Evolutionary conservation across 257 asterid genomes (phyloP).

Genomic region (Gardenia jasminoides): DNA sequence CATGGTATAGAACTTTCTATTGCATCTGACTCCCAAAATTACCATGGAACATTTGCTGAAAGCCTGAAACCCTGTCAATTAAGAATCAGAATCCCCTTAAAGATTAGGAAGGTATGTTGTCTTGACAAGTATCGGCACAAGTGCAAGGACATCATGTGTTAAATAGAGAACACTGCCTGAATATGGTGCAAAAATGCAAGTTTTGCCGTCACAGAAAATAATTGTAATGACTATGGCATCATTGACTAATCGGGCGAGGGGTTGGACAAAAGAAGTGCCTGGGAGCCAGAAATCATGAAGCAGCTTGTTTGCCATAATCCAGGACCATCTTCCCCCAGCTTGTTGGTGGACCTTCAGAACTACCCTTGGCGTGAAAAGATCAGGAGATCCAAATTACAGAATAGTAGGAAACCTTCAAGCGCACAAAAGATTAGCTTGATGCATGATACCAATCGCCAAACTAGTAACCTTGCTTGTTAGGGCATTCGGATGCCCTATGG

Average conservation of each 20-base stretch:
- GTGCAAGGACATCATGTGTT: slow-evolving; percentile 2
- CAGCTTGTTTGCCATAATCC: background rate
- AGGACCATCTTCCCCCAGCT: background rate
- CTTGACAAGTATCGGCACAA: background rate
- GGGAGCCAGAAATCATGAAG: background rate
- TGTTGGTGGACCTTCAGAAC: slow-evolving; percentile 9
- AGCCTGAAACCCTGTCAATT: background rate
- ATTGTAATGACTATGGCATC: background rate
- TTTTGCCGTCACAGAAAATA: background rate
- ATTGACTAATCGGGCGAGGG: background rate
- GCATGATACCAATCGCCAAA: slow-evolving; percentile 10
- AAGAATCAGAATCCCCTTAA: background rate
- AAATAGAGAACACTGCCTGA: background rate
- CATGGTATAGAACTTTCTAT: background rate
- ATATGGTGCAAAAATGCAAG: slow-evolving; percentile 5
- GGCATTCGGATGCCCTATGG: slow-evolving; percentile 95
- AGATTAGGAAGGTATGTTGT: background rate
- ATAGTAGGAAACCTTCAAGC: slow-evolving; percentile 12
- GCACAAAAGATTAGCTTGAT: slow-evolving; percentile 10
- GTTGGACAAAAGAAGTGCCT: background rate
- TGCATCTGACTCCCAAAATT: background rate
- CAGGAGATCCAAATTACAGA: slow-evolving; percentile 3
- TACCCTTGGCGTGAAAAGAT: slow-evolving; percentile 9
- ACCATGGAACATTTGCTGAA: background rate
- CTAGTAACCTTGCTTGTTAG: slow-evolving; percentile 54